phyloP scores from a whole-genome alignment of 306 rosid species.

The Spatholobus suberectus region DNA sequence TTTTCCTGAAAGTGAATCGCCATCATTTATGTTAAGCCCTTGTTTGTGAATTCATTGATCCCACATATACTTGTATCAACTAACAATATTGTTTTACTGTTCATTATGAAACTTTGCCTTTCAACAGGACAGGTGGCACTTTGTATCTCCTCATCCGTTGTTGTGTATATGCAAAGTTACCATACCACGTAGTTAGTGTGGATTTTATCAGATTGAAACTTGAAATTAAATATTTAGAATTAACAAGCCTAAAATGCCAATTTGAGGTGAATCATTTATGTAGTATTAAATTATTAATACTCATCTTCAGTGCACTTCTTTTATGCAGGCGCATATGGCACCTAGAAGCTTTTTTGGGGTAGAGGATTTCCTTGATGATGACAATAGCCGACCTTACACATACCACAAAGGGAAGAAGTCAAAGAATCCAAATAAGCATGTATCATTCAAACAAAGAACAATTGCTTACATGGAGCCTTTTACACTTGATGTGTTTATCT shows the following conservation, averaged over 20 bases:
- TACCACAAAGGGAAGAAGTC: slow-evolving; percentile 87
- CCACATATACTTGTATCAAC: neutral
- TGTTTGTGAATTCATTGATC: slow-evolving; percentile 2
- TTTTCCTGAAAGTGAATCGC: neutral
- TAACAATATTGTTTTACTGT: neutral
- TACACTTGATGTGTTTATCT: slow-evolving; percentile 90
- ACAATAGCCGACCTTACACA: slow-evolving; percentile 89
- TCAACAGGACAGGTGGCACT: neutral
- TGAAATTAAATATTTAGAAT: neutral
- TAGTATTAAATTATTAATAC: neutral
- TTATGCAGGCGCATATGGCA: slow-evolving; percentile 61
- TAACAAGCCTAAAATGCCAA: neutral
- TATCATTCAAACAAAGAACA: slow-evolving; percentile 90
- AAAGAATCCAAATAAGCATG: slow-evolving; percentile 82
- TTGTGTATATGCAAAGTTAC: neutral
- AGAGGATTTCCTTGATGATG: slow-evolving; percentile 87
- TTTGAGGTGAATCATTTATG: neutral
- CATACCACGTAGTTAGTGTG: neutral
- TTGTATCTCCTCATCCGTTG: slow-evolving; percentile 10
- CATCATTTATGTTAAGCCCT: slow-evolving; percentile 17
- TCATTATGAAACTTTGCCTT: neutral
- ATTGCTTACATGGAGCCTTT: slow-evolving; percentile 93
- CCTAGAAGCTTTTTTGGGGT: slow-evolving; percentile 95
- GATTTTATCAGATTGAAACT: neutral
- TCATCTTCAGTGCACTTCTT: slow-evolving; percentile 1